Evolutionary conservation across 768 basidiomycete genomes (phyloP).

Genomic region (Podaxis rugospora): DNA sequence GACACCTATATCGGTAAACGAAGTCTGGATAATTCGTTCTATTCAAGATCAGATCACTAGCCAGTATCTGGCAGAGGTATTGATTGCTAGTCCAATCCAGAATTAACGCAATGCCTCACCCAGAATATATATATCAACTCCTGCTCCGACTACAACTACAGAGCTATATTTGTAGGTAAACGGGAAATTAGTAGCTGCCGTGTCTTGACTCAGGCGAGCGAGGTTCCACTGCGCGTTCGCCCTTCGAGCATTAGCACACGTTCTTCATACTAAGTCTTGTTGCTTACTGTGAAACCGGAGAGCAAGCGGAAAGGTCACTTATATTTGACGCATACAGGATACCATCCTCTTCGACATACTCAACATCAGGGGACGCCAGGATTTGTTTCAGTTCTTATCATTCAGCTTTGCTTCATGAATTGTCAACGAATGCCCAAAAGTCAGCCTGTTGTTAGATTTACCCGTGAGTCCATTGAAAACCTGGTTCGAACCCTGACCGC

Average conservation of each 20-base stretch:
- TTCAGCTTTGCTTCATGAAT: neutral
- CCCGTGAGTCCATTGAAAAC: neutral
- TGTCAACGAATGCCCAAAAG: neutral
- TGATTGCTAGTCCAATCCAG: too few species aligned
- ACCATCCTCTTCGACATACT: slow-evolving; percentile 1
- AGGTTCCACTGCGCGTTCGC: slow-evolving; percentile 18
- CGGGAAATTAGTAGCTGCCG: slow-evolving; percentile 8
- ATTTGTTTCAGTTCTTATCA: neutral
- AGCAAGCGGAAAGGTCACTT: neutral
- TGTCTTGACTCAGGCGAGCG: slow-evolving; percentile 15
- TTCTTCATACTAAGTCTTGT: neutral
- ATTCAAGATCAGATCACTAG: neutral
- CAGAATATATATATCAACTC: slow-evolving; percentile 18
- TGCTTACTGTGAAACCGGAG: neutral
- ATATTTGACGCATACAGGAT: neutral
- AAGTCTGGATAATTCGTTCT: neutral
- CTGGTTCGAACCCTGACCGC: neutral
- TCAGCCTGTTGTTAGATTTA: neutral
- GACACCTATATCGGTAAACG: slow-evolving; percentile 15
- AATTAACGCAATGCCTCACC: slow-evolving; percentile 3
- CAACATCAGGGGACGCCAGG: neutral
- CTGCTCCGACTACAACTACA: slow-evolving; percentile 4
- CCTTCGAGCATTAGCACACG: neutral
- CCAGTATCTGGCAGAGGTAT: neutral
- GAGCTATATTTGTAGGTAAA: slow-evolving; percentile 18